Conservation (phyloP, 1,284 basidiomycete genomes). For the Tilletia horrida region DNA sequence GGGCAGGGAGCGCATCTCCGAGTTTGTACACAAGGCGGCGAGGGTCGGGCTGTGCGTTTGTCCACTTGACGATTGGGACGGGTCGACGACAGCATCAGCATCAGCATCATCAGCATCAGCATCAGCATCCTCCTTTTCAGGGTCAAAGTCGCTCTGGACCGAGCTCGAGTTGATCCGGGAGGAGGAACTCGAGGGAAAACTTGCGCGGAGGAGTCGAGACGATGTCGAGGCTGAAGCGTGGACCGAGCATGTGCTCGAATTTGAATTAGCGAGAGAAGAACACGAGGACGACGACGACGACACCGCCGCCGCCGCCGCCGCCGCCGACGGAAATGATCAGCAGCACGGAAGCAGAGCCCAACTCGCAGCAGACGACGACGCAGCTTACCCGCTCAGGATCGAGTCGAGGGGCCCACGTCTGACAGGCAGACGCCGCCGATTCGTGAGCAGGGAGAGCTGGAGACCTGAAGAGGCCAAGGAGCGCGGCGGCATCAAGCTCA, state of each 20-base stretch:
- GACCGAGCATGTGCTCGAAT: conserved; percentile 9
- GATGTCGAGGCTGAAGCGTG: background rate
- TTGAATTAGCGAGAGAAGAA: conserved; percentile 7
- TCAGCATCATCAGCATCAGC: background rate
- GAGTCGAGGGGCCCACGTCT: conserved; percentile 18
- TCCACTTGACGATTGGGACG: too few species aligned
- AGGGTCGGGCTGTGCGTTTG: conserved; percentile 32
- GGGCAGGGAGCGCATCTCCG: conserved; percentile 41
- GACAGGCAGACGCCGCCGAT: conserved; percentile 25
- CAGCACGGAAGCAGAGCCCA: background rate
- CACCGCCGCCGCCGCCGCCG: too few species aligned
- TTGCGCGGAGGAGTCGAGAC: background rate
- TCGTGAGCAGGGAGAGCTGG: conserved; percentile 14
- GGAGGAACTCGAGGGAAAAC: conserved; percentile 28
- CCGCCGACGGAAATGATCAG: conserved; percentile 20
- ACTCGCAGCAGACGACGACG: background rate
- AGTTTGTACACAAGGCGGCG: conserved; percentile 39
- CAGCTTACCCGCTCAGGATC: background rate
- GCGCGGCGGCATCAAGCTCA: conserved; percentile 24
- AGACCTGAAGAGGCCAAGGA: conserved; percentile 27
- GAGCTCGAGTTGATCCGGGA: conserved; percentile 35
- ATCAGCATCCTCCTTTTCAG: background rate
- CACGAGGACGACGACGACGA: conserved; percentile 12
- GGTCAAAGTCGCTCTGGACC: conserved; percentile 16
- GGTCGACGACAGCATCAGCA: too few species aligned